Percentiles rank a stretch among this genome's conserved stretches.
These are phyloP conservation scores for Alternaria longipes DNA, from an alignment of 2,329 filamentous ascomycete species.

Conservation along the genomic window DNA sequence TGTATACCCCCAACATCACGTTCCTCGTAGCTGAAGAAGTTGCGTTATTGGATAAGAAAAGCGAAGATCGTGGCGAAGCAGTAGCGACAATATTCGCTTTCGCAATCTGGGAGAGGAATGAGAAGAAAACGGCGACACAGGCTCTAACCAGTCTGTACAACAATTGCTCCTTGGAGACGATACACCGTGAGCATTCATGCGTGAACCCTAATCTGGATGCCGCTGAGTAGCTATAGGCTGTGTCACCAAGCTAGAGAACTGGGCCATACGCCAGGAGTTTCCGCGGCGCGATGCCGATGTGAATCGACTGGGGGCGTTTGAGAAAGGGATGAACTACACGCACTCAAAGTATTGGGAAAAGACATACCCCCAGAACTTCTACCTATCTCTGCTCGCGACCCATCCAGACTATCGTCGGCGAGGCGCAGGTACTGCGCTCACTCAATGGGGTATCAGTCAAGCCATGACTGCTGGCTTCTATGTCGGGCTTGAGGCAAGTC, in stretches of 20 bases:
- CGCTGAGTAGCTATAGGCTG: background rate
- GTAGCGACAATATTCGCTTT: conserved; percentile 1
- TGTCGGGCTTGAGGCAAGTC: conserved; percentile 1
- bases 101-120: background rate
- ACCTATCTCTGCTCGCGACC: background rate
- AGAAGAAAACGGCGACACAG: background rate
- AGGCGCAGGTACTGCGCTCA: conserved; percentile 1
- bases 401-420: conserved; percentile 5
- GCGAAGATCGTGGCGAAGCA: conserved; percentile 2
- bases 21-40: background rate
- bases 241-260: background rate
- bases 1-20: background rate
- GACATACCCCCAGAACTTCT: conserved; percentile 1
- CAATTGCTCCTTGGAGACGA: background rate
- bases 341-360: conserved; percentile 1
- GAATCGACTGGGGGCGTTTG: background rate
- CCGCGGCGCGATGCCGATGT: background rate
- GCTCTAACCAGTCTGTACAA: background rate
- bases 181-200: background rate
- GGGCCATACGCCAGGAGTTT: background rate
- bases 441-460: background rate
- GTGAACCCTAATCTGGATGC: background rate
- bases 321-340: background rate
- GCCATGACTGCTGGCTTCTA: background rate
- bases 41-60: background rate